phyloP scores from a whole-genome alignment of 306 rosid species.

The Cicer chorassanicum region DNA sequence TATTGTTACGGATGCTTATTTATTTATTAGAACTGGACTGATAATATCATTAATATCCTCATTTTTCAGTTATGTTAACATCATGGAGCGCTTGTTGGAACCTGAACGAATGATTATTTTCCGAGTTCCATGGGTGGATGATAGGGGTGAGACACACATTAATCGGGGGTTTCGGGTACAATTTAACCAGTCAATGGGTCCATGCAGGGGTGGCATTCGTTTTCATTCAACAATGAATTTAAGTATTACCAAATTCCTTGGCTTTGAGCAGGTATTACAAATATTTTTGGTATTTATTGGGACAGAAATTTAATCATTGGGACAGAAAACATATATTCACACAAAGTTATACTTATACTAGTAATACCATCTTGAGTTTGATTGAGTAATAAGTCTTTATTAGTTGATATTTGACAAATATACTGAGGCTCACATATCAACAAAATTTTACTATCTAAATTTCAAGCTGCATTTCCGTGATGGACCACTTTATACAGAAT shows the following conservation, averaged over 20 bases:
- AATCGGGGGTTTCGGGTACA: slow-evolving; percentile 92
- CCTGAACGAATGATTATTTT: slow-evolving; percentile 91
- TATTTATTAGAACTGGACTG: slow-evolving; percentile 27
- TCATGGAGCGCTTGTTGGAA: slow-evolving; percentile 96
- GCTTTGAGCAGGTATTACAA: slow-evolving; percentile 85
- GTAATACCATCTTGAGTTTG: slow-evolving; percentile 15
- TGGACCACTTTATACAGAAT: slow-evolving; percentile 20
- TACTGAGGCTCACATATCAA: slow-evolving; percentile 12
- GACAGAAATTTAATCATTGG: not conserved
- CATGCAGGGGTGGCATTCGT: slow-evolving; percentile 95
- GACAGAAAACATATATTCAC: slow-evolving; percentile 6
- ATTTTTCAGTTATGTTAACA: slow-evolving; percentile 83
- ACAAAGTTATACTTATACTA: slow-evolving; percentile 5
- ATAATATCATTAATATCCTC: slow-evolving; percentile 30
- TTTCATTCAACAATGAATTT: slow-evolving; percentile 90
- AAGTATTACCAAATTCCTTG: slow-evolving; percentile 91
- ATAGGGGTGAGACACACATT: slow-evolving; percentile 88
- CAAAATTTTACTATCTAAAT: slow-evolving; percentile 23
- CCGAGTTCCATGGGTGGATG: slow-evolving; percentile 97
- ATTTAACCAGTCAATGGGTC: slow-evolving; percentile 95
- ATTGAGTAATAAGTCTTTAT: slow-evolving; percentile 17
- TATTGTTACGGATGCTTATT: not conserved
- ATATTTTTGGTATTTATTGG: slow-evolving; percentile 33
- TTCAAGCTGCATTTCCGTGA: slow-evolving; percentile 13
- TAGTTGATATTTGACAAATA: slow-evolving; percentile 36